Evolutionary conservation across 371 early-diverging fungal genomes (phyloP).

Genomic region (Actinomucor elegans): DNA sequence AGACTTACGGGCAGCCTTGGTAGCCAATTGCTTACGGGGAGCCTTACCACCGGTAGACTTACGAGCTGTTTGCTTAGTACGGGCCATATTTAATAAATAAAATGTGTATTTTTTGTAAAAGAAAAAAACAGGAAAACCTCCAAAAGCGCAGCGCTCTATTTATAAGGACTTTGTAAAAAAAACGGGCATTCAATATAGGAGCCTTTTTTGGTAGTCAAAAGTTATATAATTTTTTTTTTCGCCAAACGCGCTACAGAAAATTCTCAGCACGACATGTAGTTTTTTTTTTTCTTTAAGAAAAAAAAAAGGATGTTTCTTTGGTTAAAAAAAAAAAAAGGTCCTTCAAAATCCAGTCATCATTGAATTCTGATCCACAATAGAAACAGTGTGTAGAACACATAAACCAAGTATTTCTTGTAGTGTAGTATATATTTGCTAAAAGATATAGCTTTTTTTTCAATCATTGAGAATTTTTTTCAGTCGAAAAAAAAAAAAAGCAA

Average conservation of each 20-base stretch:
- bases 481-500: background rate
- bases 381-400: no score
- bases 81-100: constrained; percentile 70
- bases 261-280: background rate
- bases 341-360: no score
- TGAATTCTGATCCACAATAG: no score
- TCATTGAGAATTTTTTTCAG: no score
- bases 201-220: no score
- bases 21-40: constrained; percentile 96
- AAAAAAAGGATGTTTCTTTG: no score
- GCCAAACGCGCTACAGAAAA: no score
- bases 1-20: constrained; percentile 80
- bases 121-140: constrained; percentile 15
- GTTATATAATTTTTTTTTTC: no score
- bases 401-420: no score
- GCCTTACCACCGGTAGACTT: constrained; percentile 99
- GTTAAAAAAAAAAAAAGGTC: no score
- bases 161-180: constrained; percentile 6
- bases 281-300: background rate
- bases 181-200: constrained; percentile 13
- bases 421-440: no score
- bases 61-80: constrained; percentile 98
- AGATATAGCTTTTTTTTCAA: no score
- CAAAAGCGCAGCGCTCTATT: constrained; percentile 12
- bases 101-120: constrained; percentile 7